Evolutionary conservation across 495 filamentous ascomycete genomes (phyloP).

Genomic region (Cetradonia linearis): DNA sequence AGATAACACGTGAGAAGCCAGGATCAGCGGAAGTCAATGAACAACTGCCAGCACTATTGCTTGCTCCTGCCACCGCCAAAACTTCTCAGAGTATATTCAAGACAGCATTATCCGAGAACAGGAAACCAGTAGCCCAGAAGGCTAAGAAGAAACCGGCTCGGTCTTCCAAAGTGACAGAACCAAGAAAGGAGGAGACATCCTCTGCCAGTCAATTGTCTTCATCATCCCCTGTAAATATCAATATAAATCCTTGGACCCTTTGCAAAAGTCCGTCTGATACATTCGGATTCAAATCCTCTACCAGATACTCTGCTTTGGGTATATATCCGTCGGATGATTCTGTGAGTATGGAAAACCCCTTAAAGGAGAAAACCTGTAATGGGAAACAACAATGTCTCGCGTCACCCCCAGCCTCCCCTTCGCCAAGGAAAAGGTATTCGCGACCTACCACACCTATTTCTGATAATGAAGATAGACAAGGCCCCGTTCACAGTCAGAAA

Average conservation of each 20-base stretch:
- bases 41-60: background rate
- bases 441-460: constrained; percentile 13
- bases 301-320: constrained; percentile 18
- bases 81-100: background rate
- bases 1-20: background rate
- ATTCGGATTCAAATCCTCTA: constrained; percentile 9
- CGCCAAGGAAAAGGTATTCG: constrained; percentile 10
- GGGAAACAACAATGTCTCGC: background rate
- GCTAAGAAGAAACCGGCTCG: background rate
- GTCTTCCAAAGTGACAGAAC: background rate
- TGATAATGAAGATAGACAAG: background rate
- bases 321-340: constrained; percentile 11
- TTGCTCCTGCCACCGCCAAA: background rate
- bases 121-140: constrained; percentile 1
- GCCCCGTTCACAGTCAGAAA: background rate
- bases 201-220: background rate
- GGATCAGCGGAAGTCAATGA: background rate
- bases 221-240: constrained; percentile 5
- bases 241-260: constrained; percentile 21
- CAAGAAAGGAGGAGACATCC: background rate
- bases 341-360: background rate
- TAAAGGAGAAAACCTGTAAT: background rate
- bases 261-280: constrained; percentile 18
- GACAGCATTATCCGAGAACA: constrained; percentile 3
- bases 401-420: background rate